Conservation (phyloP, 306 rosid species). For the Benincasa hispida region DNA sequence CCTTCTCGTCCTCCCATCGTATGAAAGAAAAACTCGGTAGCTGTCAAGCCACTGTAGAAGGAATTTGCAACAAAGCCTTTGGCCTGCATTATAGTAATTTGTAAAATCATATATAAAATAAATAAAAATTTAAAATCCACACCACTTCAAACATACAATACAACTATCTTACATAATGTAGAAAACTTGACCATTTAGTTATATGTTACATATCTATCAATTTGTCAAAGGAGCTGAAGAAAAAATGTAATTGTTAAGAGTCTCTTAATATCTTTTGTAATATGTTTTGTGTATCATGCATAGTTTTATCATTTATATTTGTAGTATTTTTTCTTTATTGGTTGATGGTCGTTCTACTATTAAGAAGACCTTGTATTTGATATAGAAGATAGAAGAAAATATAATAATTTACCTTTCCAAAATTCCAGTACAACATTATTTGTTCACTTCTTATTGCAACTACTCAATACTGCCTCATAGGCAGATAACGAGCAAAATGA, state of each 20-base stretch:
- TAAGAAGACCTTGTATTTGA: background rate
- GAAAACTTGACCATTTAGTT: background rate
- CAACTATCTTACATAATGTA: background rate
- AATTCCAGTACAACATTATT: background rate
- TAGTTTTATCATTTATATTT: background rate
- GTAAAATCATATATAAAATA: no score
- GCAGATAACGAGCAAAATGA: background rate
- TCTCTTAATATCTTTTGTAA: background rate
- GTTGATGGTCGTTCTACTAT: background rate
- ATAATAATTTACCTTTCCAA: background rate
- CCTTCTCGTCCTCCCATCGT: constrained; percentile 99
- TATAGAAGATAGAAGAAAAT: background rate
- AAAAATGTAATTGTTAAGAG: background rate
- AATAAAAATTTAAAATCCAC: background rate
- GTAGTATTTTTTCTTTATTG: no score
- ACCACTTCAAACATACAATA: background rate
- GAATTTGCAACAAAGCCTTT: constrained; percentile 93
- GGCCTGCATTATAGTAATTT: constrained; percentile 45
- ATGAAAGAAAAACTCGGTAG: constrained; percentile 95
- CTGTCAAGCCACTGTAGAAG: constrained; percentile 83
- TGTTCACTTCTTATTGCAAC: background rate
- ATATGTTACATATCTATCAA: background rate
- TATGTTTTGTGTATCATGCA: background rate
- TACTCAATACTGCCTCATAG: background rate
- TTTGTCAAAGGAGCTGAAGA: background rate